Percentiles rank a stretch among this genome's conserved stretches.
Evolutionary conservation across 1,284 basidiomycete genomes (phyloP).

Genomic region (Austroboletus niveus): DNA sequence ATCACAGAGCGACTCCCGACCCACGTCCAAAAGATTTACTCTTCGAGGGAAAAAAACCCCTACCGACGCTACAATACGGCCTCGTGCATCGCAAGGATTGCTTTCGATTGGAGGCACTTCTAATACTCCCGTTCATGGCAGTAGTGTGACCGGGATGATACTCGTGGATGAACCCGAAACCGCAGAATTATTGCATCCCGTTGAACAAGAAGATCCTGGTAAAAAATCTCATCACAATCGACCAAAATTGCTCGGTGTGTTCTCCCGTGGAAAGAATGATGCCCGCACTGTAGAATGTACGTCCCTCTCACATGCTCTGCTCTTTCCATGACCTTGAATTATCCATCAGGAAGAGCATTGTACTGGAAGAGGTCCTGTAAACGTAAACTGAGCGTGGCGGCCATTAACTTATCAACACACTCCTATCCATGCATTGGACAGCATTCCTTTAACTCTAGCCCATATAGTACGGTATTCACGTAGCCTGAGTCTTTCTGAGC

Average conservation of each 20-base stretch:
- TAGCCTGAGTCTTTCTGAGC: too few relatives aligned
- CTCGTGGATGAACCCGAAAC: conserved; percentile 27
- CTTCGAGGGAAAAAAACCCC: conserved; percentile 21
- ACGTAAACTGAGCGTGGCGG: background rate
- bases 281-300: conserved; percentile 13
- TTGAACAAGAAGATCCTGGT: conserved; percentile 7
- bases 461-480: too few relatives aligned
- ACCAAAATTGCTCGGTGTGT: conserved; percentile 26
- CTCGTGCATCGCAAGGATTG: conserved; percentile 15
- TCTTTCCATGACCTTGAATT: background rate
- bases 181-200: conserved; percentile 1
- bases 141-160: conserved; percentile 10
- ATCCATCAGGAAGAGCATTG: conserved; percentile 5
- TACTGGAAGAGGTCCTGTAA: conserved; percentile 5
- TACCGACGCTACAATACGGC: conserved; percentile 12
- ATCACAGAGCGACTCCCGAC: conserved; percentile 31
- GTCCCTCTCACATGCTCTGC: background rate
- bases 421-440: background rate
- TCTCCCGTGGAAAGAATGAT: conserved; percentile 25
- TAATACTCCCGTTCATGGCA: background rate
- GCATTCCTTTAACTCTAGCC: background rate
- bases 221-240: conserved; percentile 20
- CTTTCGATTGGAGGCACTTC: conserved; percentile 19
- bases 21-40: conserved; percentile 22
- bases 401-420: background rate